These are phyloP conservation scores for Helicosporidium sp. DNA, from an alignment of 139 green algal genomes.

Conservation along the genomic window DNA sequence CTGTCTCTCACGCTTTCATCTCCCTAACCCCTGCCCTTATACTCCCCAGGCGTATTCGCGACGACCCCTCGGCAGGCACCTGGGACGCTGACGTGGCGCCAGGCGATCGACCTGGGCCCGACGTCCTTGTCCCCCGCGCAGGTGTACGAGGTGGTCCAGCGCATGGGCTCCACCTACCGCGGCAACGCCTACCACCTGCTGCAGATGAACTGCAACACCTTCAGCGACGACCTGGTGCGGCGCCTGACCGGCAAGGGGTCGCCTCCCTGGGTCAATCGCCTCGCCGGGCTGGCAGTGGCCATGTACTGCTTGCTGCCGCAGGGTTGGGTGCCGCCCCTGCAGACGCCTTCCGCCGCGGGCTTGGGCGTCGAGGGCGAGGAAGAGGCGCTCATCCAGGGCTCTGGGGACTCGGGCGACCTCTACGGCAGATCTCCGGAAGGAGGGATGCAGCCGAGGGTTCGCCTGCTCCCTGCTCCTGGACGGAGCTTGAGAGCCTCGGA, in stretches of 20 bases:
- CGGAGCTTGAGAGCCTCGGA: too few species aligned
- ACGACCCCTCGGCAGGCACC: conserved; percentile 57
- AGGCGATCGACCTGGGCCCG: conserved; percentile 41
- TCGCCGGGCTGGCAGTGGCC: conserved; percentile 57
- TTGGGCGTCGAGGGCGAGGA: not conserved
- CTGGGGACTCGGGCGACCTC: too few species aligned
- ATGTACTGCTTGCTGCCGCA: conserved; percentile 65
- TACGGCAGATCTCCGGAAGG: not conserved
- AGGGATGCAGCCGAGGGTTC: too few species aligned
- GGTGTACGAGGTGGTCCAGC: conserved; percentile 45
- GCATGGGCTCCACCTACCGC: conserved; percentile 53
- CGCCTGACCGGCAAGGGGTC: conserved; percentile 39
- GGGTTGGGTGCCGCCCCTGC: conserved; percentile 54
- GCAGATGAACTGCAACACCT: conserved; percentile 75
- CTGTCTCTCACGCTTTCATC: not conserved
- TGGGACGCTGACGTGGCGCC: conserved; percentile 47
- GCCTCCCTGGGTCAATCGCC: conserved; percentile 60
- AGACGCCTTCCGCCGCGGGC: conserved; percentile 23
- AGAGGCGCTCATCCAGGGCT: not conserved
- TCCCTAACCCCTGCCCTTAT: not conserved
- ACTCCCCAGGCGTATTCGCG: conserved; percentile 56
- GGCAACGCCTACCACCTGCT: conserved; percentile 74
- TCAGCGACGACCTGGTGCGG: conserved; percentile 45
- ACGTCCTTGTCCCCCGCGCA: conserved; percentile 38
- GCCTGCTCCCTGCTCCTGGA: too few species aligned